A percentile compares a stretch with the other conserved stretches of the same genome.
phyloP scores from a whole-genome alignment of 2,329 filamentous ascomycete genomes.

The Pseudocercospora macadamiae region DNA sequence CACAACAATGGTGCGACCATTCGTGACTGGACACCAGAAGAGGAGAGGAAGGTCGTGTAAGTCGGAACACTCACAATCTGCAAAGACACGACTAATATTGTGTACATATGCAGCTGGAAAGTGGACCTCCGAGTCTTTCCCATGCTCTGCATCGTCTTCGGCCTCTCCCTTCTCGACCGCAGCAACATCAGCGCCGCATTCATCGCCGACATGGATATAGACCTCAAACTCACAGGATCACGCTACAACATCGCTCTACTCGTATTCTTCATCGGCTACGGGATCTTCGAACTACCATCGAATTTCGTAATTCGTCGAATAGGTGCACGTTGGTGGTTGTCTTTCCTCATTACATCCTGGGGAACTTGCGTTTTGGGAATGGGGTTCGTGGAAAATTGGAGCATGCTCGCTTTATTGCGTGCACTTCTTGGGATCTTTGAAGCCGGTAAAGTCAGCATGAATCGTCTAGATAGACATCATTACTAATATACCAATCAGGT shows the following conservation, averaged over 20 bases:
- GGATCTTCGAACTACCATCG: conserved; percentile 38
- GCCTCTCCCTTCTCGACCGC: conserved; percentile 75
- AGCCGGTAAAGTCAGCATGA: conserved; percentile 52
- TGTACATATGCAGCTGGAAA: conserved; percentile 30
- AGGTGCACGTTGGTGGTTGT: conserved; percentile 37
- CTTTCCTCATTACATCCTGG: conserved; percentile 53
- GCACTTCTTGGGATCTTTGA: conserved; percentile 65
- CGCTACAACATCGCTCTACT: conserved; percentile 39
- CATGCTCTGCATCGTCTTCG: conserved; percentile 40
- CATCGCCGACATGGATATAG: conserved; percentile 63
- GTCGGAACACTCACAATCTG: too few species aligned
- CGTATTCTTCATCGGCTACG: conserved; percentile 40
- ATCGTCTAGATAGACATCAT: too few species aligned
- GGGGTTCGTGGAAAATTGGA: conserved; percentile 62
- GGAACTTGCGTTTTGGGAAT: conserved; percentile 63
- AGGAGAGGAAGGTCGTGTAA: conserved; percentile 36
- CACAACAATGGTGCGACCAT: neutral
- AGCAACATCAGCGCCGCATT: conserved; percentile 72
- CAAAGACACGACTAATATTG: too few species aligned
- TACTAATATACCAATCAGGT: too few species aligned
- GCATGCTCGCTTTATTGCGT: conserved; percentile 56
- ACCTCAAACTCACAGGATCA: conserved; percentile 37
- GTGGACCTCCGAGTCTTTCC: conserved; percentile 39
- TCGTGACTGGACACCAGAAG: conserved; percentile 37
- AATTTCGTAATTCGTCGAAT: conserved; percentile 39